These are phyloP conservation scores for Chaetomiaceae sp. DNA, from an alignment of 2,329 filamentous ascomycete species.

Conservation along the genomic window DNA sequence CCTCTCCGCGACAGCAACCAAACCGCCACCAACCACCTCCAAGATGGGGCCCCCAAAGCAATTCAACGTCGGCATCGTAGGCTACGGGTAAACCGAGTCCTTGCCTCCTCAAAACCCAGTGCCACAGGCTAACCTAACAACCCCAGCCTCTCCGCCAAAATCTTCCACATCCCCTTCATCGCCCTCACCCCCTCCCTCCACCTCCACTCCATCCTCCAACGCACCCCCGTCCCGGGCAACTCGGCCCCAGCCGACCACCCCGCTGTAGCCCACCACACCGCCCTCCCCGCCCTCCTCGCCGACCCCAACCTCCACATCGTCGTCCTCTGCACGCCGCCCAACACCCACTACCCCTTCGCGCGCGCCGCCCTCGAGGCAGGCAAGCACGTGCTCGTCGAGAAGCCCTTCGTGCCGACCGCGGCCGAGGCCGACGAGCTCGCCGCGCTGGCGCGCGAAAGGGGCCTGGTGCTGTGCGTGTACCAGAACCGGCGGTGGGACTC, in stretches of 20 bases:
- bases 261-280: constrained; percentile 57
- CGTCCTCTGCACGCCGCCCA: constrained; percentile 66
- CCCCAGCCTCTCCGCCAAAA: constrained; percentile 60
- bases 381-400: constrained; percentile 78
- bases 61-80: constrained; percentile 31
- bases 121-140: constrained; percentile 8
- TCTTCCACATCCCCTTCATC: constrained; percentile 82
- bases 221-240: constrained; percentile 58
- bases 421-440: constrained; percentile 63
- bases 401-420: constrained; percentile 72
- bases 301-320: constrained; percentile 65
- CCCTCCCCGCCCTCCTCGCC: constrained; percentile 57
- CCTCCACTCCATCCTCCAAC: constrained; percentile 72
- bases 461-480: constrained; percentile 61
- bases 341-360: constrained; percentile 63
- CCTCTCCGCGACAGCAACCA: neutral
- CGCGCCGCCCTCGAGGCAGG: constrained; percentile 62
- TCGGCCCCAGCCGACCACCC: constrained; percentile 68
- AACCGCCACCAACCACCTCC: neutral
- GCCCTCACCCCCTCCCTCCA: constrained; percentile 57
- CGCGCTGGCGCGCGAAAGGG: constrained; percentile 47
- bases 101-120: neutral
- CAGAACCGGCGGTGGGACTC: constrained; percentile 75
- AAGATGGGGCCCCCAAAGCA: constrained; percentile 23
- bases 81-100: constrained; percentile 21